phyloP scores from a whole-genome alignment of 768 basidiomycete species.

The Hemileccinum rubropunctum region DNA sequence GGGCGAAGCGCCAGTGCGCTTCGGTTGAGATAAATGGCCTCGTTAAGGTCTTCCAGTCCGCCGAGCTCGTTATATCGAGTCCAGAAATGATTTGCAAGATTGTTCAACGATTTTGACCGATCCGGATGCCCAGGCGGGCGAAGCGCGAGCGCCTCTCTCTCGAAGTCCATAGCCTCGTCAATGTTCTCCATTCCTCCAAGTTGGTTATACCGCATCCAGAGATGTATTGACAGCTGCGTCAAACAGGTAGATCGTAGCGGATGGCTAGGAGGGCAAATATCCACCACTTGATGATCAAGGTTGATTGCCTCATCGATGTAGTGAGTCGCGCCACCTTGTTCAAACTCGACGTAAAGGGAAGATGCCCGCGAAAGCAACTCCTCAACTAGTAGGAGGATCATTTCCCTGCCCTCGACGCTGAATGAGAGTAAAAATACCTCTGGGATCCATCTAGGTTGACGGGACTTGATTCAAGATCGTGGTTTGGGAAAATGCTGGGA shows the following conservation, averaged over 20 bases:
- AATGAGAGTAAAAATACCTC: no score
- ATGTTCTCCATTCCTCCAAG: not conserved
- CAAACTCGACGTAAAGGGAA: not conserved
- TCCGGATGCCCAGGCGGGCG: constrained; percentile 4
- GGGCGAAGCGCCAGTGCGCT: not conserved
- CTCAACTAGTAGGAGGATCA: not conserved
- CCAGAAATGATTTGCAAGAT: constrained; percentile 15
- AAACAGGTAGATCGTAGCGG: not conserved
- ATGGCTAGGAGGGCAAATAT: not conserved
- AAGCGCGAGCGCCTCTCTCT: not conserved
- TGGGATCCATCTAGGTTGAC: no score
- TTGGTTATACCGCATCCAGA: not conserved
- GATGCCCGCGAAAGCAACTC: not conserved
- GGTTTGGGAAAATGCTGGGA: no score
- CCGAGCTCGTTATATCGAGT: not conserved
- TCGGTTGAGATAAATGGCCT: constrained; percentile 16
- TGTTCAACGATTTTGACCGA: constrained; percentile 3
- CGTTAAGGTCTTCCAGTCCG: constrained; percentile 10
- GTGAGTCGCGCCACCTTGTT: not conserved
- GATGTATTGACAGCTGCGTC: not conserved
- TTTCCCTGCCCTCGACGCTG: no score
- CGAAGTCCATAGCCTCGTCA: not conserved
- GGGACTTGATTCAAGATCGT: no score
- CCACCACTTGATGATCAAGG: not conserved
- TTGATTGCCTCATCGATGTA: not conserved